Conservation (phyloP, 148 eudicot species). For the Spergularia marina region DNA sequence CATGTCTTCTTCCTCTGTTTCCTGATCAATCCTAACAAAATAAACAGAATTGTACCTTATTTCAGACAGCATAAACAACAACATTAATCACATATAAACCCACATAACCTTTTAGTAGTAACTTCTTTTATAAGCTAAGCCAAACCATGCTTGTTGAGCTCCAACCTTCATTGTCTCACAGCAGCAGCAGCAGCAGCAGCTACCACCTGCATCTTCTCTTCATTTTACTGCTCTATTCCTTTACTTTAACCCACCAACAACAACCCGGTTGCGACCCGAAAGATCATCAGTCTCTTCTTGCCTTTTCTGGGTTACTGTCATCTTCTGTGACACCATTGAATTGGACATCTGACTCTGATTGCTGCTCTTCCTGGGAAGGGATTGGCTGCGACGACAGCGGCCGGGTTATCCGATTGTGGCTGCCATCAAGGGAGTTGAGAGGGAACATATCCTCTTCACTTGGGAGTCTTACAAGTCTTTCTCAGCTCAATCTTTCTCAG, state of each 20-base stretch:
- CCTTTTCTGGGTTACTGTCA: constrained; percentile 38
- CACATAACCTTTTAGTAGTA: too few species aligned
- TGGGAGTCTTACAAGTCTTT: constrained; percentile 44
- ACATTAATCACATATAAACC: constrained; percentile 27
- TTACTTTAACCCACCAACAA: constrained; percentile 35
- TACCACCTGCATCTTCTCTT: constrained; percentile 23
- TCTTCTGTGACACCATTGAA: constrained; percentile 35
- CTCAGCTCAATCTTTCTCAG: constrained; percentile 57
- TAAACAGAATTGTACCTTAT: constrained; percentile 24
- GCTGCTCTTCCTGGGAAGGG: constrained; percentile 80
- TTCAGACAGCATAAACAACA: constrained; percentile 17
- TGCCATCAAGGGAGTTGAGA: constrained; percentile 49
- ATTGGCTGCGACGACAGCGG: constrained; percentile 46
- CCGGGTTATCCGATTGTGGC: constrained; percentile 40
- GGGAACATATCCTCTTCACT: constrained; percentile 49
- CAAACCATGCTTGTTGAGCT: constrained; percentile 43
- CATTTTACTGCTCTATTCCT: constrained; percentile 31
- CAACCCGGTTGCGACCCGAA: constrained; percentile 45
- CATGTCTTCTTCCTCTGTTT: constrained; percentile 38
- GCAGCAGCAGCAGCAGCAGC: constrained; percentile 4
- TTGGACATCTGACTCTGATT: constrained; percentile 52
- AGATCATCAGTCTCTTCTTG: constrained; percentile 51
- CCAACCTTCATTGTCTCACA: constrained; percentile 31
- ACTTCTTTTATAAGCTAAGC: neutral
- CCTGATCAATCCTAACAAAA: constrained; percentile 31